phyloP scores from a whole-genome alignment of 768 basidiomycete genomes.

The Hygrocybe punicea region DNA sequence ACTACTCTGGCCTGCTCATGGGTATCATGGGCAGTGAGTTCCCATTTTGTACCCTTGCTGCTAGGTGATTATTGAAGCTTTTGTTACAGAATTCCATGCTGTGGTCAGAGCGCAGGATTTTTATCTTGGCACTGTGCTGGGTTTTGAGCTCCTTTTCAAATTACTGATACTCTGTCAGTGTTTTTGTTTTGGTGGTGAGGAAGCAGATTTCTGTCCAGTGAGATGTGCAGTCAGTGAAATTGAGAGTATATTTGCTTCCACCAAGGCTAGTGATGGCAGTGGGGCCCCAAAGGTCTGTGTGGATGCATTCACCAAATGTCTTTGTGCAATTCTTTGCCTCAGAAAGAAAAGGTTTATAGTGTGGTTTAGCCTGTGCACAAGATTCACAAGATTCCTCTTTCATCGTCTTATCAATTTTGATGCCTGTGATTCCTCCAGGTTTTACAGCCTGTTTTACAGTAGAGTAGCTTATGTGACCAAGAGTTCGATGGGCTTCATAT shows the following conservation, averaged over 20 bases:
- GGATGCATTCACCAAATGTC: slow-evolving; percentile 31
- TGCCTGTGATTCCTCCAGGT: slow-evolving; percentile 24
- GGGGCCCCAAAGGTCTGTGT: slow-evolving; percentile 41
- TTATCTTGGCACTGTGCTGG: slow-evolving; percentile 25
- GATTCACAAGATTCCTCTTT: slow-evolving; percentile 26
- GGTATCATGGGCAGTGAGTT: slow-evolving; percentile 24
- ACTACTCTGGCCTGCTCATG: slow-evolving; percentile 40
- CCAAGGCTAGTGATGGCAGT: slow-evolving; percentile 20
- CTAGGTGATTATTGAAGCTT: slow-evolving; percentile 19
- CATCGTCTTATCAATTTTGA: slow-evolving; percentile 22
- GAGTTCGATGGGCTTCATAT: slow-evolving; percentile 23
- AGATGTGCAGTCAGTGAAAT: slow-evolving; percentile 35
- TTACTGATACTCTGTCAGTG: slow-evolving; percentile 21
- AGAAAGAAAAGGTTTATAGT: slow-evolving; percentile 26
- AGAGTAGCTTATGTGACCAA: slow-evolving; percentile 26
- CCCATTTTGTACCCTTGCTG: slow-evolving; percentile 15
- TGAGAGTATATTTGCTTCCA: slow-evolving; percentile 27
- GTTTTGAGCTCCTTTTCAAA: slow-evolving; percentile 25
- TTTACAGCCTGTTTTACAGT: slow-evolving; percentile 24
- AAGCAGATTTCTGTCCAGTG: slow-evolving; percentile 23
- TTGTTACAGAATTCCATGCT: slow-evolving; percentile 29
- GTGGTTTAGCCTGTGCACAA: slow-evolving; percentile 31
- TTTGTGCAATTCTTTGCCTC: slow-evolving; percentile 17
- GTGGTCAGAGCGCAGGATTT: slow-evolving; percentile 26
- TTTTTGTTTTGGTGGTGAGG: slow-evolving; percentile 29